A percentile compares a stretch with the other conserved stretches of the same genome.
Conservation (phyloP, 495 filamentous ascomycete species). For the Lentithecium fluviatile region DNA sequence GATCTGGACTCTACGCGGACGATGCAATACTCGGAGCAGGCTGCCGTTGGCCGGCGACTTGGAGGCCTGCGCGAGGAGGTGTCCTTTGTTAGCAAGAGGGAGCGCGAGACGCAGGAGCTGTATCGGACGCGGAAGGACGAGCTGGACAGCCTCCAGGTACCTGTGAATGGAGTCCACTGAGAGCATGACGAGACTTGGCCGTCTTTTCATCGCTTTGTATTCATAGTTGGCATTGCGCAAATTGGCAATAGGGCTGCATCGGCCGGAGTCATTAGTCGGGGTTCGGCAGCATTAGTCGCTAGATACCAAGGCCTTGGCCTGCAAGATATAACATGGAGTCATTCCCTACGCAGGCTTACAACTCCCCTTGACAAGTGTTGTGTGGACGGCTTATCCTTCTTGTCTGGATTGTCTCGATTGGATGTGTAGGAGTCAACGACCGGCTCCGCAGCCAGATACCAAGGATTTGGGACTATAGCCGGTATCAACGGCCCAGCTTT, state of each 20-base stretch:
- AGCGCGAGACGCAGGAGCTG: conserved; percentile 86
- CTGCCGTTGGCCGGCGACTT: conserved; percentile 68
- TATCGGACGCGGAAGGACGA: conserved; percentile 77
- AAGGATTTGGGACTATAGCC: too few relatives aligned
- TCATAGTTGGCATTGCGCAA: background rate
- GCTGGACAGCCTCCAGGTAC: conserved; percentile 58
- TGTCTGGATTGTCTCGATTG: too few relatives aligned
- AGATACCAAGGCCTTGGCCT: too few relatives aligned
- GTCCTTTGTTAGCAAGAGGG: conserved; percentile 73
- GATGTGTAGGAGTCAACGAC: too few relatives aligned
- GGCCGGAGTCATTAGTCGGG: too few relatives aligned
- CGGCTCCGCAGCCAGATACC: too few relatives aligned
- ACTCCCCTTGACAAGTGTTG: too few relatives aligned
- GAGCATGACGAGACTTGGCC: background rate
- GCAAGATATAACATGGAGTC: too few relatives aligned
- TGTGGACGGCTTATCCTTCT: too few relatives aligned
- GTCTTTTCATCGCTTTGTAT: background rate
- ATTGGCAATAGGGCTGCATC: background rate
- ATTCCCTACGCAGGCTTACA: too few relatives aligned
- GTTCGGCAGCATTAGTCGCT: too few relatives aligned
- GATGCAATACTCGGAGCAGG: conserved; percentile 73
- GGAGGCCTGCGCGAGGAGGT: conserved; percentile 81
- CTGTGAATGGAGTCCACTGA: conserved; percentile 37
- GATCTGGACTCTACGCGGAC: conserved; percentile 75
- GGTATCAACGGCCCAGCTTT: too few relatives aligned